A percentile compares a stretch with the other conserved stretches of the same genome.
Evolutionary conservation across 148 eudicot genomes (phyloP).

Genomic region (Rhododendron kiyosumense): DNA sequence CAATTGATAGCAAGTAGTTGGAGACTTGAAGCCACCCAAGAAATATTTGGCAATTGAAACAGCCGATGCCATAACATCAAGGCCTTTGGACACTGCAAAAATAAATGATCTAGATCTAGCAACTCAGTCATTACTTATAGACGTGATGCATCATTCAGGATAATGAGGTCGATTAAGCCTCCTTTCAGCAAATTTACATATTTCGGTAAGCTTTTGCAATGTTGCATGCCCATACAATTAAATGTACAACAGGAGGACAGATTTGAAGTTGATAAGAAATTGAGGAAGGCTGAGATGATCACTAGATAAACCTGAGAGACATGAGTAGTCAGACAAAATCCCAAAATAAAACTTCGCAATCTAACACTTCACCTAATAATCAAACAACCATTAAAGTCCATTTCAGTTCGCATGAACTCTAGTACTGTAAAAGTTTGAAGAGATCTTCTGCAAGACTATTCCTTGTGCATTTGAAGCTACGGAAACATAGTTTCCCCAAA

Average conservation of each 20-base stretch:
- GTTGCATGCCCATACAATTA: neutral
- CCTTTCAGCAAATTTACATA: neutral
- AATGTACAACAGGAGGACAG: neutral
- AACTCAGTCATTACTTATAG: neutral
- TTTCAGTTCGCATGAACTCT: neutral
- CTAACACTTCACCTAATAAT: neutral
- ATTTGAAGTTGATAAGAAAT: neutral
- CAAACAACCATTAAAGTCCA: neutral
- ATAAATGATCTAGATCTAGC: neutral
- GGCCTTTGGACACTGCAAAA: neutral
- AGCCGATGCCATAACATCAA: neutral
- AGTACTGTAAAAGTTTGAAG: neutral
- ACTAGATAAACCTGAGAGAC: neutral
- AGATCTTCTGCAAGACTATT: neutral
- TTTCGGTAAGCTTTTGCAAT: neutral
- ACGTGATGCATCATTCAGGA: neutral
- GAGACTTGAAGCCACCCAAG: no score
- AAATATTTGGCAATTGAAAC: neutral
- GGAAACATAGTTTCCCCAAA: neutral
- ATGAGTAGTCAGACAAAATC: neutral
- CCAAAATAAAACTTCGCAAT: neutral
- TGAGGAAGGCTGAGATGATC: neutral
- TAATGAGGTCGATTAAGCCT: neutral
- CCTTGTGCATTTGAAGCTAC: no score
- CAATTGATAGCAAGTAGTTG: neutral